Evolutionary conservation across 1,284 basidiomycete species (phyloP), one percentile per base, ranked within the genome.

Genomic region (Apiotrichum gracile): DNA sequence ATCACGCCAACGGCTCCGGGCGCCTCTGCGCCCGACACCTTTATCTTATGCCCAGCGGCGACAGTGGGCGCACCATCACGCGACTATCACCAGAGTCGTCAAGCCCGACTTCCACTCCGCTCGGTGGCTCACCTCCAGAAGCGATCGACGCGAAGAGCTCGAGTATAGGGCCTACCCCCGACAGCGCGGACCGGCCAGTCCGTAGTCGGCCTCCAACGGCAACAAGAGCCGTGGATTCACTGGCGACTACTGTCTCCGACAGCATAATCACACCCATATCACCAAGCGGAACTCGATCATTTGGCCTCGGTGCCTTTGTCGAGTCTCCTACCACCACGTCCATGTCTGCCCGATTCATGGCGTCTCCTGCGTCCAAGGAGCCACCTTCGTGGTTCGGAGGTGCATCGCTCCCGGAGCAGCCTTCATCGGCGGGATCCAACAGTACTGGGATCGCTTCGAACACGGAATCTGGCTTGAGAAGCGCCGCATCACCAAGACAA

Each of bases 271-370:
- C 42, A 9, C 42, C 42, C 16, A 19, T 33, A 4, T 44, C 42
- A 13, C 17, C 41, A 5, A 7, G 17, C 5, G 42, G 16, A 2
- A 19, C 41, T 12, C 25, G 13, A 1, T 17, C 38, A 6, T 44
- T 44, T 19, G 42, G 42, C 19, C 26, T 35, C 33, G 42, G 42
- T 31, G 41, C 45, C 34, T 51, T 47, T 40, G 54, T 55, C 34
- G 54, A 55, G 34, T 55, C 54, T 21, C 49, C 54, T 17, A 33
- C 29, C 4, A 21, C 16, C 5, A 22, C 9, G 38, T 40, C 22
- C n/a, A 25, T 25, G 22, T 29, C 24, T 27, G 37, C 35, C 8
- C 35, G 35, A 7, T 37, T 17, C 17, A n/a, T 37, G n/a, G 17
- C n/a, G 5, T 37, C 35, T 3, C 35, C 35, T 6, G 5, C 10